Evolutionary conservation across 805 yeast species (phyloP).

Genomic region (Komagataella kurtzmanii): DNA sequence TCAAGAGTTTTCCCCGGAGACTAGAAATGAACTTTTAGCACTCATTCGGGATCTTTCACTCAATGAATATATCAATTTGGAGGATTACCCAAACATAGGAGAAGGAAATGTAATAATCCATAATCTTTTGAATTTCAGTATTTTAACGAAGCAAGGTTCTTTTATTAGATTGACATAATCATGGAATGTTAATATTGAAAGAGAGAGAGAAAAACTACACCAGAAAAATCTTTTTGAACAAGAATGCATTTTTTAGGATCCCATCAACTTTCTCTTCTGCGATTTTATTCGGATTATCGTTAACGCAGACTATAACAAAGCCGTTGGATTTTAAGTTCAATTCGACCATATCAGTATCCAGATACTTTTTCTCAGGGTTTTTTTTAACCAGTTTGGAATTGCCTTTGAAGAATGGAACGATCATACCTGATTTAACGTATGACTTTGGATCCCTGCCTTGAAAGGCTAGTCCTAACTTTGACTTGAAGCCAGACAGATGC

Average conservation of each 20-base stretch:
- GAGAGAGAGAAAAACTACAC: constrained; percentile 3
- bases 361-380: constrained; percentile 5
- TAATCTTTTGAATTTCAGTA: not conserved
- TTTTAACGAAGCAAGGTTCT: not conserved
- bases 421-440: constrained; percentile 30
- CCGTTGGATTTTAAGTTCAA: constrained; percentile 39
- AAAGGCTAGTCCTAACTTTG: constrained; percentile 39
- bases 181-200: not conserved
- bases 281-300: constrained; percentile 15
- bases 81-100: not conserved
- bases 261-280: constrained; percentile 26
- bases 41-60: not conserved
- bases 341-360: constrained; percentile 18
- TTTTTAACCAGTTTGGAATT: constrained; percentile 30
- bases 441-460: constrained; percentile 12
- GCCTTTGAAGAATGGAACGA: constrained; percentile 37
- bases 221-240: constrained; percentile 34
- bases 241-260: constrained; percentile 30
- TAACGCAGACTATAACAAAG: constrained; percentile 33
- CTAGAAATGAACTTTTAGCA: not conserved
- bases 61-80: not conserved
- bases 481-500: constrained; percentile 30
- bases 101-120: not conserved
- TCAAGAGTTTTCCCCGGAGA: not conserved
- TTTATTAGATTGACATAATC: not conserved